These are phyloP conservation scores for Ceratocystis eucalypticola DNA, from an alignment of 2,329 filamentous ascomycete genomes.

Conservation along the genomic window DNA sequence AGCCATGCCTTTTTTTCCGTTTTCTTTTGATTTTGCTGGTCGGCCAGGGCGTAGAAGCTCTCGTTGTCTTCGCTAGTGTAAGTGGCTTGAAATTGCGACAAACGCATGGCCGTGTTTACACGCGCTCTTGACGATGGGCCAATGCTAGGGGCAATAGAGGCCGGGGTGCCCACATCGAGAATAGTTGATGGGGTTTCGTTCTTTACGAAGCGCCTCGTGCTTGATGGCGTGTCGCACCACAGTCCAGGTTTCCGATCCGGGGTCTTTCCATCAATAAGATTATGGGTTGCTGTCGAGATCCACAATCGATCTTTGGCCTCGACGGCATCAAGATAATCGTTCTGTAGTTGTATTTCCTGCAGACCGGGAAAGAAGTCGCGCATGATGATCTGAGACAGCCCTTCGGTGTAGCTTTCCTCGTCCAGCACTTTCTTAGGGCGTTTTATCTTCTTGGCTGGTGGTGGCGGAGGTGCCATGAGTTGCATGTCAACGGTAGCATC, in stretches of 20 bases:
- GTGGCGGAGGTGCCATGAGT: conserved; percentile 73
- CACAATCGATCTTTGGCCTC: conserved; percentile 74
- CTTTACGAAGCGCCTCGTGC: conserved; percentile 41
- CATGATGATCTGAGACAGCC: conserved; percentile 84
- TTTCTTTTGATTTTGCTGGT: conserved; percentile 75
- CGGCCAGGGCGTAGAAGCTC: conserved; percentile 82
- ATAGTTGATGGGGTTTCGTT: conserved; percentile 43
- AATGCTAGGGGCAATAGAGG: conserved; percentile 5
- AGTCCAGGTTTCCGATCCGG: not conserved
- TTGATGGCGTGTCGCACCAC: not conserved
- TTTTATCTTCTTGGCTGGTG: conserved; percentile 77
- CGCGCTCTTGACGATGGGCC: conserved; percentile 1
- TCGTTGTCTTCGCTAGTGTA: conserved; percentile 98
- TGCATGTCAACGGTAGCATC: conserved; percentile 45
- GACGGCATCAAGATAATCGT: conserved; percentile 83
- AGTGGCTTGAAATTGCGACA: conserved; percentile 75
- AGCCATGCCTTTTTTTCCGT: conserved; percentile 81
- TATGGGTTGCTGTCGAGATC: conserved; percentile 68
- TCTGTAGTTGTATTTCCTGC: conserved; percentile 69
- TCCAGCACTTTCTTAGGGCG: conserved; percentile 76
- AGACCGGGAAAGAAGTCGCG: conserved; percentile 94
- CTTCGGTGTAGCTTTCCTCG: conserved; percentile 85
- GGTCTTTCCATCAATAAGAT: conserved; percentile 67
- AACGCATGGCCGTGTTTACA: conserved; percentile 22
- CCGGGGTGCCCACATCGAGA: conserved; percentile 9